Base-by-base conservation (phyloP, 441 rosid genomes). In the Gossypium davidsonii region DNA sequence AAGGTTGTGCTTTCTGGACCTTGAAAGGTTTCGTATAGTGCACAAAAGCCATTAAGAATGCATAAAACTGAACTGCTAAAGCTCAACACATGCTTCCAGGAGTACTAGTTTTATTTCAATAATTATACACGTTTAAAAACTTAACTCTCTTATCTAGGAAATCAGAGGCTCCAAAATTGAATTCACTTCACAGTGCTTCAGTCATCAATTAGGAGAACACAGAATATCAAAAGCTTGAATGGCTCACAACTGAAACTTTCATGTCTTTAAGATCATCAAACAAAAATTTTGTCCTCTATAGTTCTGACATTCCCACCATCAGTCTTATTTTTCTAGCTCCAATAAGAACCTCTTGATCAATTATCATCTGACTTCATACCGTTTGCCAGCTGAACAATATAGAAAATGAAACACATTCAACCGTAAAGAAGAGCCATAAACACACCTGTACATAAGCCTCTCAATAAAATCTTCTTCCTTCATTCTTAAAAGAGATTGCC, bases 391-490 rank as follows among this genome's bases (percentile, higher is more conserved):
- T 67, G 55, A 37, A 56, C 69, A 69, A 67, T 70, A 73, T 64
- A 82, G 18, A 26, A 64, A 75, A 74, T 65, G 64, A 6, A 25
- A 72, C 17, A 57, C 51, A 67, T 4, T 63, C 76, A 77, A 20
- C 37, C 48, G 73, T 39, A 81, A 77, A 74, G 61, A 78, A 44
- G 56, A 79, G 72, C 21, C 25, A 72, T 71, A 63, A 58, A 77
- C 90, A 68, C 83, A 93, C 98, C 98, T 92, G 87, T 85, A 87
- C 85, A 83, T 89, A 12, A 94, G 93, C 87, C 96, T 89, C 85
- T 91, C 97, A 69, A 92, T 88, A 71, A 94, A 94, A 85, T 94
- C 99, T 80, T 89, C 99, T 87, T 94, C 99, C 84, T 94, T 94
- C 99, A 94, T 94, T 79, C 89, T 88, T 77, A 89, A 84, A 70